Evolutionary conservation across 2,329 filamentous ascomycete species (phyloP), one percentile per base, ranked within the genome.

Genomic region (Pseudogymnoascus sp.): DNA sequence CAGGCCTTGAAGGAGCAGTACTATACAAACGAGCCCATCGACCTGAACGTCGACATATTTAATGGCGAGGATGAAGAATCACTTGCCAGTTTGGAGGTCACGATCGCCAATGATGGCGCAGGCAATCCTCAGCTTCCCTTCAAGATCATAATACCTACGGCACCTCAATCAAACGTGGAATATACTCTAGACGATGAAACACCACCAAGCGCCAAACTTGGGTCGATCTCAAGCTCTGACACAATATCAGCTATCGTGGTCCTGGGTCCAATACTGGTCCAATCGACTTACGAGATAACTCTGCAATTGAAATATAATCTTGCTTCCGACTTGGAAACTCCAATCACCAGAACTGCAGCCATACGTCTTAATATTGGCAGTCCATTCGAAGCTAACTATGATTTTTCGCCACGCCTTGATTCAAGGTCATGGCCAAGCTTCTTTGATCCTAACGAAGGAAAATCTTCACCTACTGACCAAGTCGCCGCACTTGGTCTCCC

Each of bases 361-460:
- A 81, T 89, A 39, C 86, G 87, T 60, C 74, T 97, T 4, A 82
- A 85, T 37, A 82, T 97, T 61, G 85, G 90, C 61, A 87, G 86
- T 59, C 91, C 93, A 0, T 97, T 99, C 69, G 92, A 96, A 75
- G 90, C 92, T 13, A 94, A 89, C 69, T 97, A 96, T 73, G 90
- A 95, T 65, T 85, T 97, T 65, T 81, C 87, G 10, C 92, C 94
- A 9, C 83, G 88, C 8, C 79, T 96, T 3, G 88, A 97, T 72
- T 74, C 82, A 0, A 87, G 88, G 58, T 80, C 85, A 2, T 99
- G 94, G 93, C 92, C 94, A 1, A 92, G 87, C 72, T 86, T 95
- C 68, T 99, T 97, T 73, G 81, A 86, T 60, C 77, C 82, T 15
- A 81, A 85, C 21, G 21, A 64, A 64, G 31, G 52, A 64, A 33